These are phyloP conservation scores for Mallotus nudiflorus DNA, from an alignment of 345 rosid genomes.

Conservation along the genomic window DNA sequence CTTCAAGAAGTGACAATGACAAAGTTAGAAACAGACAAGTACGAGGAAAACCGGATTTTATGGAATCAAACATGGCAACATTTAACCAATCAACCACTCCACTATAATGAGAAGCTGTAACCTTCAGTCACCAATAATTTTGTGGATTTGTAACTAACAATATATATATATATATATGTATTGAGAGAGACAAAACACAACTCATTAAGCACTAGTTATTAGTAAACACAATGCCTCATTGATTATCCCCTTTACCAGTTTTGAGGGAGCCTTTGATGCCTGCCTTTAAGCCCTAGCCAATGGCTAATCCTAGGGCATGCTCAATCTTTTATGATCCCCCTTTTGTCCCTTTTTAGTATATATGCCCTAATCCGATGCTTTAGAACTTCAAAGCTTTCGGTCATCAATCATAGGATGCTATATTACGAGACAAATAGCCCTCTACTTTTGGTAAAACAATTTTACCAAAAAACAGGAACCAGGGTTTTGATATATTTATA, in stretches of 20 bases:
- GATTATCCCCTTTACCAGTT: conserved; percentile 25
- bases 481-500: not conserved
- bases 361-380: too few relatives aligned
- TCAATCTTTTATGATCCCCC: not conserved
- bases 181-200: conserved; percentile 47
- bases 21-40: conserved; percentile 22
- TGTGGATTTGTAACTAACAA: conserved; percentile 13
- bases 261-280: conserved; percentile 37
- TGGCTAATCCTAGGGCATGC: conserved; percentile 24
- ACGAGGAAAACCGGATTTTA: conserved; percentile 46
- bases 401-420: conserved; percentile 15
- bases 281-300: conserved; percentile 11
- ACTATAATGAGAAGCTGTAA: conserved; percentile 28
- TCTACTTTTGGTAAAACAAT: conserved; percentile 15
- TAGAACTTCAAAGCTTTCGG: conserved; percentile 6
- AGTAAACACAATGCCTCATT: conserved; percentile 1
- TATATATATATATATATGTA: too few relatives aligned
- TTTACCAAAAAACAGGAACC: conserved; percentile 12
- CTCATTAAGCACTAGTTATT: conserved; percentile 43
- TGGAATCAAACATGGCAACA: conserved; percentile 64
- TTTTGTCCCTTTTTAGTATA: not conserved
- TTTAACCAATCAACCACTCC: conserved; percentile 53
- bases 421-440: conserved; percentile 4
- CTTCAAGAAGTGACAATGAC: not conserved
- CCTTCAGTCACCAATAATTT: not conserved